phyloP scores from a whole-genome alignment of 2,329 filamentous ascomycete species.

The Bipolaris sorokiniana region DNA sequence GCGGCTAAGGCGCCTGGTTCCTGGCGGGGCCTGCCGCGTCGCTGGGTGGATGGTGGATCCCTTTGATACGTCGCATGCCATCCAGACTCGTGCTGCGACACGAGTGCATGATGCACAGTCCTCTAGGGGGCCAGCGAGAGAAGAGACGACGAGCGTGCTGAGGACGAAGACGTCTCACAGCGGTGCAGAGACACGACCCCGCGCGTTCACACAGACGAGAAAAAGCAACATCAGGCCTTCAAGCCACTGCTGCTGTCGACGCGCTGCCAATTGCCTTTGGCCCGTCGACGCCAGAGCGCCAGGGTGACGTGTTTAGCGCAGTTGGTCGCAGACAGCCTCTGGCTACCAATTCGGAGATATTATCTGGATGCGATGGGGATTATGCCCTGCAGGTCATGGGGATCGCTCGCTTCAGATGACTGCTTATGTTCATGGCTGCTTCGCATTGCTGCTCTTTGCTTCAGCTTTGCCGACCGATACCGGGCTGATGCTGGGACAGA shows the following conservation, averaged over 20 bases:
- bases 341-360: conserved; percentile 7
- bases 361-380: background rate
- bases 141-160: background rate
- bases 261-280: background rate
- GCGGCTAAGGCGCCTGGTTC: conserved; percentile 24
- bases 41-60: conserved; percentile 13
- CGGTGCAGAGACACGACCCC: conserved; percentile 13
- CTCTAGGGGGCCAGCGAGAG: background rate
- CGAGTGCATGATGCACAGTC: background rate
- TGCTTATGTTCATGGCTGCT: background rate
- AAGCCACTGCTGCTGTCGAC: background rate
- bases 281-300: conserved; percentile 3
- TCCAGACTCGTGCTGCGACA: conserved; percentile 18
- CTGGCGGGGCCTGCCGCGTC: conserved; percentile 25
- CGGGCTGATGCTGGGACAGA: background rate
- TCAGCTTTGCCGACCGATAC: background rate
- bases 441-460: background rate
- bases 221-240: background rate
- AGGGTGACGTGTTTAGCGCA: conserved; percentile 21
- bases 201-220: conserved; percentile 9
- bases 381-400: conserved; percentile 1
- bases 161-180: conserved; percentile 9
- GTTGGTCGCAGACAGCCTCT: conserved; percentile 1
- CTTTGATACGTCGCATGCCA: conserved; percentile 10
- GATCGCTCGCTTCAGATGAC: background rate